phyloP scores from a whole-genome alignment of 768 basidiomycete species.

The Dentipellis sp. region DNA sequence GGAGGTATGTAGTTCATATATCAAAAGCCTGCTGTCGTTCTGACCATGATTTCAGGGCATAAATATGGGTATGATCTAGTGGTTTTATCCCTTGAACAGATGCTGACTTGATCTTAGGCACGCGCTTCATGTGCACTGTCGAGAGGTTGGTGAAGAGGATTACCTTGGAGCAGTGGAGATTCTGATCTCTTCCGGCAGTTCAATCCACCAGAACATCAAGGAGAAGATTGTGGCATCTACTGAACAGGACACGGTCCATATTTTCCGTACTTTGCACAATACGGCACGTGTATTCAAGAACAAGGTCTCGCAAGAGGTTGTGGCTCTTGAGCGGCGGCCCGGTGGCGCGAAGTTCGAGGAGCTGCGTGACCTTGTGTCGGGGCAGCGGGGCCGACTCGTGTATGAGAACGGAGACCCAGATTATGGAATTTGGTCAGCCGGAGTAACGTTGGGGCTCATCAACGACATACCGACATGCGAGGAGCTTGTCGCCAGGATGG shows the following conservation, averaged over 20 bases:
- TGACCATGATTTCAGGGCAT: constrained; percentile 27
- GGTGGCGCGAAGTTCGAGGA: constrained; percentile 88
- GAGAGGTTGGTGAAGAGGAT: constrained; percentile 47
- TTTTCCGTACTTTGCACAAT: constrained; percentile 81
- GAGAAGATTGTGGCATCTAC: constrained; percentile 76
- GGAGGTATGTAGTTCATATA: constrained; percentile 28
- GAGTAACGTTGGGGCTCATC: constrained; percentile 61
- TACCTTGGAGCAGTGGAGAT: neutral
- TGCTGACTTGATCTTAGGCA: constrained; percentile 28
- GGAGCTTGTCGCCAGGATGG: constrained; percentile 57
- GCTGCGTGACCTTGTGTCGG: constrained; percentile 66
- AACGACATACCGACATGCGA: constrained; percentile 80
- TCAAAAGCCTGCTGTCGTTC: neutral
- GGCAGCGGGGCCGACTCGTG: constrained; percentile 58
- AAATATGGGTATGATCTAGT: constrained; percentile 54
- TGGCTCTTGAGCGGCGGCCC: constrained; percentile 69
- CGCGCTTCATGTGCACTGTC: constrained; percentile 87
- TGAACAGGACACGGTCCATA: constrained; percentile 81
- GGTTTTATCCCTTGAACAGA: neutral
- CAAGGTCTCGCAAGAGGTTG: constrained; percentile 74
- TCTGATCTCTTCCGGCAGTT: constrained; percentile 29
- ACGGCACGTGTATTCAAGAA: constrained; percentile 86
- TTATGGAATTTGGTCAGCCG: constrained; percentile 79
- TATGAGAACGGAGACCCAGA: constrained; percentile 83
- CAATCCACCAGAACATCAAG: constrained; percentile 87